Evolutionary conservation across 2,329 filamentous ascomycete genomes (phyloP).

Genomic region (Phyllosticta paracitricarpa): DNA sequence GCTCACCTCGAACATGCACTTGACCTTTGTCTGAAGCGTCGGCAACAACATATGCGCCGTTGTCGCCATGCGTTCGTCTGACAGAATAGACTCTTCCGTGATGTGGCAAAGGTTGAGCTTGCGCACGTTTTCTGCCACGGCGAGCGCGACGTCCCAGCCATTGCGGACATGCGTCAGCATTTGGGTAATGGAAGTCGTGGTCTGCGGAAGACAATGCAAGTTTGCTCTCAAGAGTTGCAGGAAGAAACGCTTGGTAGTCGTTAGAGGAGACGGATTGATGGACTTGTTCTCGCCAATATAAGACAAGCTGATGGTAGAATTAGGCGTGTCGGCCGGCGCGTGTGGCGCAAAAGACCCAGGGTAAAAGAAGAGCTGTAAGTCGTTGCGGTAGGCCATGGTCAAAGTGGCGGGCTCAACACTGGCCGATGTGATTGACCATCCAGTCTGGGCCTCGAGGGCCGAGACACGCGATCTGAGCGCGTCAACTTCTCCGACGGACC

Average conservation of each 20-base stretch:
- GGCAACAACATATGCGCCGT: constrained; percentile 52
- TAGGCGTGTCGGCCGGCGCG: constrained; percentile 24
- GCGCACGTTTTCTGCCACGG: constrained; percentile 50
- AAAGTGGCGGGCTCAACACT: constrained; percentile 47
- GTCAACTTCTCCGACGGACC: constrained; percentile 73
- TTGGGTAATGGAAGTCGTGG: constrained; percentile 44
- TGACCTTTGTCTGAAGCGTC: constrained; percentile 58
- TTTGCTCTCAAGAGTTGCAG: constrained; percentile 61
- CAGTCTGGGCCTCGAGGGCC: constrained; percentile 53
- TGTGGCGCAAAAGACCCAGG: constrained; percentile 46
- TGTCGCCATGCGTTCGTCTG: constrained; percentile 56
- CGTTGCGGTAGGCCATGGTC: constrained; percentile 64
- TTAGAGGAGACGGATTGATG: constrained; percentile 45
- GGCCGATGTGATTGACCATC: constrained; percentile 61
- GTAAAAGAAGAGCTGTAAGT: constrained; percentile 66
- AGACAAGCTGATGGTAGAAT: constrained; percentile 55
- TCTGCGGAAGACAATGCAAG: constrained; percentile 51
- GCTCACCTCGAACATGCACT: constrained; percentile 48
- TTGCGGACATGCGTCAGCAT: constrained; percentile 51
- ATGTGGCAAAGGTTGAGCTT: constrained; percentile 55
- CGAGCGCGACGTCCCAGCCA: constrained; percentile 56
- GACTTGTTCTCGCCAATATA: constrained; percentile 55
- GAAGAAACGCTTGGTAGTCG: constrained; percentile 64
- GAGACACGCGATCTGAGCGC: constrained; percentile 63
- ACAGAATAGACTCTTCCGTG: constrained; percentile 52